phyloP scores from a whole-genome alignment of 495 filamentous ascomycete genomes.

The Penicillium silybi region DNA sequence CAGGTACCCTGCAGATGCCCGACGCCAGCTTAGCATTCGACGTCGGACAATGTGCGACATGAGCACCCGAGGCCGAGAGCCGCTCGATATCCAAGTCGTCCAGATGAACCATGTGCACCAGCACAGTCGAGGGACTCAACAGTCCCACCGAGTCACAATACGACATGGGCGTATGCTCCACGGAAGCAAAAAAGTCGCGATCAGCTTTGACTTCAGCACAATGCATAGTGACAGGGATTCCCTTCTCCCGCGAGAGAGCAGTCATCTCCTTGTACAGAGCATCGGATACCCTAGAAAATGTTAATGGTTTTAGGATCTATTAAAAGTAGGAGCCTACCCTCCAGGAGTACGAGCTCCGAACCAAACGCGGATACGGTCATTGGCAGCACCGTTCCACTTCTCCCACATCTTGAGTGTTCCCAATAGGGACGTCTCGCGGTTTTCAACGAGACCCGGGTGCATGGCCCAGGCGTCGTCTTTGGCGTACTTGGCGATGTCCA shows the following conservation, averaged over 20 bases:
- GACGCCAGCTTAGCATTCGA: constrained; percentile 50
- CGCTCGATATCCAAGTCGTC: constrained; percentile 40
- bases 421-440: constrained; percentile 40
- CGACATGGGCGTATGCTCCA: constrained; percentile 42
- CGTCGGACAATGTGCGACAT: constrained; percentile 48
- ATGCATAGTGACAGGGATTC: constrained; percentile 42
- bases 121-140: constrained; percentile 34
- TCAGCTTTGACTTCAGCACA: constrained; percentile 38
- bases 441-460: constrained; percentile 46
- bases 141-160: constrained; percentile 39
- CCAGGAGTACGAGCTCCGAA: constrained; percentile 49
- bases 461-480: constrained; percentile 46
- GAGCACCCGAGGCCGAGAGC: constrained; percentile 36
- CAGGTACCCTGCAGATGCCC: constrained; percentile 45
- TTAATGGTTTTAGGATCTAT: background rate
- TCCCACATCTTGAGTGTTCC: constrained; percentile 43
- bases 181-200: constrained; percentile 37
- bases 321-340: constrained; percentile 26
- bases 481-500: constrained; percentile 39
- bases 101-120: constrained; percentile 47
- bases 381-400: constrained; percentile 45
- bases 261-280: constrained; percentile 45
- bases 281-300: constrained; percentile 37
- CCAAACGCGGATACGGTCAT: constrained; percentile 49
- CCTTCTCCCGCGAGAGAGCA: constrained; percentile 35